Base-by-base conservation (phyloP, 2,329 filamentous ascomycete species). In the Herpotrichia juniperi region DNA sequence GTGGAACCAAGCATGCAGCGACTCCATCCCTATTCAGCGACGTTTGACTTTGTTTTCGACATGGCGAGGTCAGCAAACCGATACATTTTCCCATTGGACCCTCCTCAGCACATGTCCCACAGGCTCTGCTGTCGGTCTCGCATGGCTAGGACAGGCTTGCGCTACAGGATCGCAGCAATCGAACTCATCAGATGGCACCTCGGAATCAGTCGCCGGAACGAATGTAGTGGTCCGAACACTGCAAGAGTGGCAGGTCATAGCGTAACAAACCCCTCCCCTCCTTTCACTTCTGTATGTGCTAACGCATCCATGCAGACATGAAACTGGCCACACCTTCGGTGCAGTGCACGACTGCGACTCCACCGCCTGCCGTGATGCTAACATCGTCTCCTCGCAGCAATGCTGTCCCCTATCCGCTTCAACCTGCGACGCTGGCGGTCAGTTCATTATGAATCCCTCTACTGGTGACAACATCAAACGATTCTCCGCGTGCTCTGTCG, bases 361-460 rank as follows among this genome's bases (percentile, higher is more conserved):
- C 0, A 56, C 74, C n/a, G 83, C 88, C 2, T 97, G 93, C 69
- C 64, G 67, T 6, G 81, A 90, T 53, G 80, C 83, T 17, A 83
- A 84, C 31, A 75, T 77, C 1, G 81, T 87, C 58, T 79, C 75
- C 48, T 78, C 84, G 1, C 85, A 86, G 35, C 83, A 86, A 68
- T 99, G 94, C 74, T 99, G 94, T 64, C 94, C 93, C 0, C 79
- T 96, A 7, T 89, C 81, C 61, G 66, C 78, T 8, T 72, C 56
- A 35, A 81, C 77, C 0, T 99, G 94, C 72, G 81, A 96, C 72
- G 94, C 94, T 19, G 78, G 81, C 35, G 87, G 84, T n/a, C 75
- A 82, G 53, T 99, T 86, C 76, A 92, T 99, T 74, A 99, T 99
- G 94, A 97, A 97, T 71, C 94, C 94, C 0, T 94, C 90, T 10